A percentile compares a stretch with the other conserved stretches of the same genome.
phyloP scores from a whole-genome alignment of 1,139 yeast genomes.

The Taphrina pruni region DNA sequence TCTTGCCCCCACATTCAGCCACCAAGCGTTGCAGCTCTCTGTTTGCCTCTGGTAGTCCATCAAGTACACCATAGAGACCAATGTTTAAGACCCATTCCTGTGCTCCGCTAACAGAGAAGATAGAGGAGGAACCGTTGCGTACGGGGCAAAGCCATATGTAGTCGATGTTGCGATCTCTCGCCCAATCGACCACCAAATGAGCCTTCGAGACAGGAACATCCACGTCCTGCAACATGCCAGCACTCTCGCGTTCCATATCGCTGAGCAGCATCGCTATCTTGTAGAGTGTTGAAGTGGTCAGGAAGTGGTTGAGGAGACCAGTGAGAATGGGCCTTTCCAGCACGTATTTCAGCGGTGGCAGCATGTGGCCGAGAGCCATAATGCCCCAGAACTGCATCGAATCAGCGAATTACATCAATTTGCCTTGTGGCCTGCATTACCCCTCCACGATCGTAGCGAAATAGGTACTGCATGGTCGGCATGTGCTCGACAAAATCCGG shows the following conservation, averaged over 20 bases:
- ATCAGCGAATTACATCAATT: background rate
- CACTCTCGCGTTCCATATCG: slow-evolving; percentile 17
- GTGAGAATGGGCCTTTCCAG: slow-evolving; percentile 17
- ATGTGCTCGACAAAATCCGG: slow-evolving; percentile 4
- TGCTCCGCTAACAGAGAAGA: slow-evolving; percentile 16
- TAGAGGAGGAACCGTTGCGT: slow-evolving; percentile 4
- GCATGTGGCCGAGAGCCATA: slow-evolving; percentile 20
- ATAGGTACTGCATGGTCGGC: slow-evolving; percentile 30
- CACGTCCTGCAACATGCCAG: slow-evolving; percentile 33
- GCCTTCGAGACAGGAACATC: slow-evolving; percentile 25
- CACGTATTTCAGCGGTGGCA: slow-evolving; percentile 14
- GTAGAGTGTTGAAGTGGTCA: slow-evolving; percentile 27
- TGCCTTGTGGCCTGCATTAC: background rate
- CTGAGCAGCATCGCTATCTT: slow-evolving; percentile 27
- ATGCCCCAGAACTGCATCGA: slow-evolving; percentile 19
- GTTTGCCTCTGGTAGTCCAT: slow-evolving; percentile 12
- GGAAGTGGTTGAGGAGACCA: slow-evolving; percentile 27
- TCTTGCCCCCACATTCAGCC: slow-evolving; percentile 20
- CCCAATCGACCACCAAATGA: slow-evolving; percentile 17
- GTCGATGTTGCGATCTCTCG: background rate
- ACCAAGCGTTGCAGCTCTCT: slow-evolving; percentile 22
- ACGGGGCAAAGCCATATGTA: slow-evolving; percentile 31
- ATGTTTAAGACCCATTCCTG: slow-evolving; percentile 26
- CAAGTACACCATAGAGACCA: slow-evolving; percentile 24
- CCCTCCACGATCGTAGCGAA: slow-evolving; percentile 30